Evolutionary conservation across 257 asterid genomes (phyloP).

Genomic region (Fraxinus quadrangulata): DNA sequence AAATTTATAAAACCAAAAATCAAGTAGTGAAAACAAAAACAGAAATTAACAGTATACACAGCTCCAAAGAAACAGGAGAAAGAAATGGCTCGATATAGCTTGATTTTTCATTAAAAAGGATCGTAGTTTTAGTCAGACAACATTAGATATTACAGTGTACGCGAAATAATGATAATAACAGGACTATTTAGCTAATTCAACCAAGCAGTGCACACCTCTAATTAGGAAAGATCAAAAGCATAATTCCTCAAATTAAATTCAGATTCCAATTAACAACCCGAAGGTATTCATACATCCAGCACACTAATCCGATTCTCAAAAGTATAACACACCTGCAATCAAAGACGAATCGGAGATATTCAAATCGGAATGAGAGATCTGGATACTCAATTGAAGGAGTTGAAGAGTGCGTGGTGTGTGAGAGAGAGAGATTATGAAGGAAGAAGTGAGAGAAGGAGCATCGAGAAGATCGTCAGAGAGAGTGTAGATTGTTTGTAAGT

Average conservation of each 20-base stretch:
- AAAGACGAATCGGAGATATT: background rate
- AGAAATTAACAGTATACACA: constrained; percentile 11
- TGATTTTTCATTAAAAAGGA: constrained; percentile 12
- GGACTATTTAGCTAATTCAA: constrained; percentile 13
- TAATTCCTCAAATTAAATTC: constrained; percentile 7
- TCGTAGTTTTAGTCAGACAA: background rate
- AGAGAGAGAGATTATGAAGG: constrained; percentile 10
- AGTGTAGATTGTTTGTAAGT: constrained; percentile 24
- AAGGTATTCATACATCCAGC: constrained; percentile 22
- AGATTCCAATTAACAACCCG: constrained; percentile 19
- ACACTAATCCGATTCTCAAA: constrained; percentile 7
- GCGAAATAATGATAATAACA: background rate
- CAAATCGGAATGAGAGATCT: constrained; percentile 21
- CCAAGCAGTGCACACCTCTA: constrained; percentile 17
- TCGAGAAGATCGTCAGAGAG: constrained; percentile 59
- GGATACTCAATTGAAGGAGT: constrained; percentile 19
- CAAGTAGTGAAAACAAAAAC: constrained; percentile 1
- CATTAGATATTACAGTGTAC: constrained; percentile 13
- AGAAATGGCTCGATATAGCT: background rate
- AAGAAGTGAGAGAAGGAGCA: constrained; percentile 31
- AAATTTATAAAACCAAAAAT: background rate
- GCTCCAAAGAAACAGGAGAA: constrained; percentile 22
- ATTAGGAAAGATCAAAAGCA: constrained; percentile 17
- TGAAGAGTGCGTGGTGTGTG: background rate
- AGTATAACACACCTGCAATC: constrained; percentile 24